phyloP scores from a whole-genome alignment of 768 basidiomycete species.

The Agaricus subrufescens region DNA sequence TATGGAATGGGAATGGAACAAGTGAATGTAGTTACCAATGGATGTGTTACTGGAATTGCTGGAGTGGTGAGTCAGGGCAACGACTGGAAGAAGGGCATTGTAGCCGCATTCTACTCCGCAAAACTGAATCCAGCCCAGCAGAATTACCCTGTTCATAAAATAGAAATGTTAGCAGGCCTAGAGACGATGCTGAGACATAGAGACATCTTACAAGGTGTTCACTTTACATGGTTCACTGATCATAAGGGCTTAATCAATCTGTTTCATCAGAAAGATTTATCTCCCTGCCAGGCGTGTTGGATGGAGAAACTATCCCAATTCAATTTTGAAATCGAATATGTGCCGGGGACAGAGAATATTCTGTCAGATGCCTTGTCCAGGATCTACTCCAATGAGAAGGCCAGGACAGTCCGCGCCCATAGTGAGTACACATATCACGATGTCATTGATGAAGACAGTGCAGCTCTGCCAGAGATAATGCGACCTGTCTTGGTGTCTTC shows the following conservation, averaged over 20 bases:
- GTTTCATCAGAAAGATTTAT: slow-evolving; percentile 25
- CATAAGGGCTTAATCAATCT: slow-evolving; percentile 24
- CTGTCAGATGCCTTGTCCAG: slow-evolving; percentile 27
- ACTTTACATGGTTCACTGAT: slow-evolving; percentile 26
- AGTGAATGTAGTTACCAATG: slow-evolving; percentile 28
- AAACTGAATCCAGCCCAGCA: slow-evolving; percentile 32
- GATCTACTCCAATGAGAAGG: slow-evolving; percentile 16
- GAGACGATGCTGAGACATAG: slow-evolving; percentile 26
- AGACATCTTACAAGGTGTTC: slow-evolving; percentile 23
- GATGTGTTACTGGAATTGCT: slow-evolving; percentile 22
- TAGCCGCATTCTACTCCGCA: slow-evolving; percentile 29
- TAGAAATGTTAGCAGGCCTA: slow-evolving; percentile 30
- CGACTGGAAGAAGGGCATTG: slow-evolving; percentile 18
- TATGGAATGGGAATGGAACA: slow-evolving; percentile 13
- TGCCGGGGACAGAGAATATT: slow-evolving; percentile 23
- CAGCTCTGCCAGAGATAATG: background rate
- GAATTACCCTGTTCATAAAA: slow-evolving; percentile 35
- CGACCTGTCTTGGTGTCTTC: slow-evolving; percentile 9
- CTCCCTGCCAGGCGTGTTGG: slow-evolving; percentile 31
- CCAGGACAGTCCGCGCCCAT: slow-evolving; percentile 13
- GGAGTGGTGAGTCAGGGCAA: slow-evolving; percentile 22
- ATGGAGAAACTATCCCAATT: slow-evolving; percentile 22
- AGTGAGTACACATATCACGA: slow-evolving; percentile 18
- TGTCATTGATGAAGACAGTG: slow-evolving; percentile 12
- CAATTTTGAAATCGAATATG: slow-evolving; percentile 17